Base-by-base conservation (phyloP, 2,329 filamentous ascomycete genomes). In the Hypoxylon sp. region DNA sequence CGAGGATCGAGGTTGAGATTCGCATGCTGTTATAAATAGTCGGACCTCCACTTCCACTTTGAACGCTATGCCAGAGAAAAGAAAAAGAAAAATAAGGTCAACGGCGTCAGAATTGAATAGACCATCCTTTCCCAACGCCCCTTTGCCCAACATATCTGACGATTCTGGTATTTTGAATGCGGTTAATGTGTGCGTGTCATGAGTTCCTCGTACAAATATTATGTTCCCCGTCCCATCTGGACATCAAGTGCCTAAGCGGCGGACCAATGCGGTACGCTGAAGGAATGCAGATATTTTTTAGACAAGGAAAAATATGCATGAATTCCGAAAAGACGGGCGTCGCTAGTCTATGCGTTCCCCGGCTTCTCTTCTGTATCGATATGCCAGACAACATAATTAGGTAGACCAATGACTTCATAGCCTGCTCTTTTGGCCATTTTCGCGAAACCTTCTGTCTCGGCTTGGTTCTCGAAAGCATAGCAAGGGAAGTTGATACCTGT, bases 331-430 rank as follows among this genome's bases (percentile, higher is more conserved):
- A 59, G 44, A 52, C 19, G 35, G 27, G 52, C 47, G 37, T 37
- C 46, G 56, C 29, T 68, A 42, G 51, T 68, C 76, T 82, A 88
- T 73, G 82, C 78, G 79, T 98, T 98, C 35, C 94, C 93, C 35
- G 89, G 88, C 86, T 98, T 97, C 84, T 99, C 96, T 62, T 94
- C 89, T 2, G 96, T 99, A 80, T 99, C 96, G 76, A 97, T 93
- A 79, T 99, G 96, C 96, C 96, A 99, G 65, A 99, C 95, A 55
- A 99, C 91, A 79, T 99, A 99, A 80, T 99, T 99, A 46, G 95
- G 96, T 62, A 99, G 85, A 50, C 96, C 96, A 73, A 93, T 88
- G 27, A 99, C 96, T 76, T 93, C 87, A 79, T 98, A 98, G 48
- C 96, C 96, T 17, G 96, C 96, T 70, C 94, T 88, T 84, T 97